phyloP scores from a whole-genome alignment of 331 rosid species.

The Pyrus hybrid region DNA sequence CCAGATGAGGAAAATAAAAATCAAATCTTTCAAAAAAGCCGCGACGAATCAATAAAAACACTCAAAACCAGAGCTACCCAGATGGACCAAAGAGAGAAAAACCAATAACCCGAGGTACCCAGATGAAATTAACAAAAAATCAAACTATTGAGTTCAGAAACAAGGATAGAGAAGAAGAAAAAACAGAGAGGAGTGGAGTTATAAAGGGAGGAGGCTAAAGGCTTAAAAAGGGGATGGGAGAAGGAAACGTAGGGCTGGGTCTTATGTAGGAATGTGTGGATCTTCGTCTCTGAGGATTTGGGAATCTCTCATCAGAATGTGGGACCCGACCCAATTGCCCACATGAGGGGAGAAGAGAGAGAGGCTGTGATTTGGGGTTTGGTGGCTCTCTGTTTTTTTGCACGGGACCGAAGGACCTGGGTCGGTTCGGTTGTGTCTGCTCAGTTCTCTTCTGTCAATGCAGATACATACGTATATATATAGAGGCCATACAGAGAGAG shows the following conservation, averaged over 20 bases:
- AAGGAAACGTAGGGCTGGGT: slow-evolving; percentile 25
- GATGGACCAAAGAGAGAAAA: not conserved
- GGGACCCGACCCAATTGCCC: slow-evolving; percentile 28
- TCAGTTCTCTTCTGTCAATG: not conserved
- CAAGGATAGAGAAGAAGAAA: not conserved
- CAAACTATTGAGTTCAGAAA: not conserved
- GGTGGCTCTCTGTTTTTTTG: not conserved
- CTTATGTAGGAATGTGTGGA: slow-evolving; percentile 18
- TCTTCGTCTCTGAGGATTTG: not conserved
- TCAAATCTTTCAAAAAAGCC: not conserved
- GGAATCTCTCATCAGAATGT: slow-evolving; percentile 4
- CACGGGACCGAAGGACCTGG: slow-evolving; percentile 6
- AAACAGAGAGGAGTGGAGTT: not conserved
- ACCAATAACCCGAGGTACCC: not conserved
- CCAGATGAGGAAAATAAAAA: no score
- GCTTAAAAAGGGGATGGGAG: not conserved
- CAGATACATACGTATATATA: not conserved
- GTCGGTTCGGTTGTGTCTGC: not conserved
- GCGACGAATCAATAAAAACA: not conserved
- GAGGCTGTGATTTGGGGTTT: not conserved
- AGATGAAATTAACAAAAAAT: slow-evolving; percentile 6
- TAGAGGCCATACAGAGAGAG: not conserved
- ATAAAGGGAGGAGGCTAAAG: not conserved
- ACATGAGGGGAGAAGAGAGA: not conserved
- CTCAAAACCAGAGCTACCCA: not conserved